Evolutionary conservation across 768 basidiomycete species (phyloP), one percentile per base, ranked within the genome.

Genomic region (Daedaleopsis sinensis): DNA sequence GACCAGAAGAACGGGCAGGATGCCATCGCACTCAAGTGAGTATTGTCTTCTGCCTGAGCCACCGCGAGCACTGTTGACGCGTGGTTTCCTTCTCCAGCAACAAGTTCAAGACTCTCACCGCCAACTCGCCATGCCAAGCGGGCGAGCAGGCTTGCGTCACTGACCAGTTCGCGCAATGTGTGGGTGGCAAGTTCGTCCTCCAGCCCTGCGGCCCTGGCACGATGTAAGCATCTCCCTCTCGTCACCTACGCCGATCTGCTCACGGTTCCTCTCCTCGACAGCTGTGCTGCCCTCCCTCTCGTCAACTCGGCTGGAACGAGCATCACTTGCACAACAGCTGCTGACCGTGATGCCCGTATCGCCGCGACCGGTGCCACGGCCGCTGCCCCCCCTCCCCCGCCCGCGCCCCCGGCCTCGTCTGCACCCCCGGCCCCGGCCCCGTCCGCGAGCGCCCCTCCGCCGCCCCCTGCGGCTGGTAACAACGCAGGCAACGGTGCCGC

Each of bases 91-190:
- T 43, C 35, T 52, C 18, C 61, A 72, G 71, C 63, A 37, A 51
- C 21, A 73, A 85, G 66, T 88, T 88, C 72, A 73, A 77, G 19
- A 68, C 67, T 10, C 77, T 89, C 23, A 80, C 76, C n/a, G 67
- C 76, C 8, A 49, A 56, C 59, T 83, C 85, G 32, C 5, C 79
- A 16, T 88, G 87, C 73, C 78, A 73, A 52, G 66, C 57, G 12
- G 72, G 79, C 19, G 71, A 80, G 51, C 66, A 78, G 37, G 83
- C 84, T 9, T 88, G 87, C 65, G 71, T 85, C 5, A 68, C 74
- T 58, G 67, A 71, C 47, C 64, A 78, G 46, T 82, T 88, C 61
- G 85, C 86, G 1, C 84, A 84, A 61, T 88, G 87, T 67, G 83
- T 82, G 13, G 71, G 69, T 35, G 84, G 83, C 57, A 63, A 68